Conservation (phyloP, 768 basidiomycete genomes). For the Cystobasidium onofrii region DNA sequence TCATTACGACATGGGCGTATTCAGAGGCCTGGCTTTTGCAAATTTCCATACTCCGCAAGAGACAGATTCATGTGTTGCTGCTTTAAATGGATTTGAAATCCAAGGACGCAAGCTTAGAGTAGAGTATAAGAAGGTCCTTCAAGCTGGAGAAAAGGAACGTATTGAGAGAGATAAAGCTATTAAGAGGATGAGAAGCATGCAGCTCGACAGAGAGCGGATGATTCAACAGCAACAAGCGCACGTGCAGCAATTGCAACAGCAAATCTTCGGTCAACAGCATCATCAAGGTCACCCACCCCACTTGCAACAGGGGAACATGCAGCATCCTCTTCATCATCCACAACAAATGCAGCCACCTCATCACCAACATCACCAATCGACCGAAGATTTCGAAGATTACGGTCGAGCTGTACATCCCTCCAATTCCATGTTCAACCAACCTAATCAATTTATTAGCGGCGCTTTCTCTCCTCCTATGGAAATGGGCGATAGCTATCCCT, state of each 20-base stretch:
- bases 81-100: slow-evolving; percentile 90
- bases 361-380: slow-evolving; percentile 6
- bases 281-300: background rate
- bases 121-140: slow-evolving; percentile 99
- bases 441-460: background rate
- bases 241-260: slow-evolving; percentile 20
- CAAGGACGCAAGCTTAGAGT: slow-evolving; percentile 95
- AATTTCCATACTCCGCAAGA: slow-evolving; percentile 88
- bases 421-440: slow-evolving; percentile 12
- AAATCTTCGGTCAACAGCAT: slow-evolving; percentile 1
- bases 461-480: slow-evolving; percentile 2
- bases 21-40: slow-evolving; percentile 95
- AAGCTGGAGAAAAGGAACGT: slow-evolving; percentile 96
- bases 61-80: slow-evolving; percentile 89
- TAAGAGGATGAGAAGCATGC: slow-evolving; percentile 68
- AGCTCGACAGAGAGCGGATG: slow-evolving; percentile 22
- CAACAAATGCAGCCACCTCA: background rate
- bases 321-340: slow-evolving; percentile 28
- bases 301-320: background rate
- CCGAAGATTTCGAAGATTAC: slow-evolving; percentile 33
- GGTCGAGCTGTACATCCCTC: slow-evolving; percentile 15
- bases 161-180: slow-evolving; percentile 98
- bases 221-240: slow-evolving; percentile 17
- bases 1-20: slow-evolving; percentile 52
- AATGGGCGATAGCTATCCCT: background rate